These are phyloP conservation scores for Auriscalpium orientale DNA, from an alignment of 768 basidiomycete species.

Conservation along the genomic window DNA sequence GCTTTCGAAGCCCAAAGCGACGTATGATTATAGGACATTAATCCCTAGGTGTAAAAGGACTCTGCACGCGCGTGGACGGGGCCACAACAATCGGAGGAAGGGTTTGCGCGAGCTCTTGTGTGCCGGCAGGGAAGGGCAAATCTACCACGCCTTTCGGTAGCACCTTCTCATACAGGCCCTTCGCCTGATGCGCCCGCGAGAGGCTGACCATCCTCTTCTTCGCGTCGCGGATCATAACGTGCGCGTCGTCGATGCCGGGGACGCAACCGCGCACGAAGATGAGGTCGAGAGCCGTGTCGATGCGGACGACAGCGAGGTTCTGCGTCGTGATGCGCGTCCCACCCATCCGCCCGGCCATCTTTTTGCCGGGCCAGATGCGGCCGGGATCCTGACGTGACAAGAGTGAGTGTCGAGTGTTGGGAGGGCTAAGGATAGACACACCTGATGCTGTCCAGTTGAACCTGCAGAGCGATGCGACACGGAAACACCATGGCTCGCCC, in stretches of 20 bases:
- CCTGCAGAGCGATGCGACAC: slow-evolving; percentile 89
- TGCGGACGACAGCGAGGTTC: slow-evolving; percentile 81
- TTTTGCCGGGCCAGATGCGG: slow-evolving; percentile 93
- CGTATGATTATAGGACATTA: slow-evolving; percentile 21
- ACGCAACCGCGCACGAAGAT: slow-evolving; percentile 89
- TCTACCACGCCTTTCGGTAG: slow-evolving; percentile 76
- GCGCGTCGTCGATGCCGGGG: slow-evolving; percentile 84
- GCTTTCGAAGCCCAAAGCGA: not conserved
- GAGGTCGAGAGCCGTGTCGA: slow-evolving; percentile 81
- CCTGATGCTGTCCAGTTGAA: slow-evolving; percentile 93
- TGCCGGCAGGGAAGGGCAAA: slow-evolving; percentile 91
- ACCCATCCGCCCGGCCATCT: slow-evolving; percentile 96
- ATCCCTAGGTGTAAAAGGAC: slow-evolving; percentile 72
- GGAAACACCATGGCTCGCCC: slow-evolving; percentile 94
- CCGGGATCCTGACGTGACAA: slow-evolving; percentile 72
- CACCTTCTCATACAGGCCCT: slow-evolving; percentile 68
- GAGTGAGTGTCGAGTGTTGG: slow-evolving; percentile 3
- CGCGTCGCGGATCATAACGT: slow-evolving; percentile 80
- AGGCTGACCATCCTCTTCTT: slow-evolving; percentile 75
- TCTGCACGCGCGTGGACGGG: slow-evolving; percentile 53
- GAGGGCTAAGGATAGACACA: slow-evolving; percentile 25
- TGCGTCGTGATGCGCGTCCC: slow-evolving; percentile 74
- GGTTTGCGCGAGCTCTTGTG: slow-evolving; percentile 58
- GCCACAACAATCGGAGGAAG: slow-evolving; percentile 64
- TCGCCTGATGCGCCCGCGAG: slow-evolving; percentile 56